Evolutionary conservation across 2,329 filamentous ascomycete genomes (phyloP).

Genomic region (Geoglossum cookeanum): DNA sequence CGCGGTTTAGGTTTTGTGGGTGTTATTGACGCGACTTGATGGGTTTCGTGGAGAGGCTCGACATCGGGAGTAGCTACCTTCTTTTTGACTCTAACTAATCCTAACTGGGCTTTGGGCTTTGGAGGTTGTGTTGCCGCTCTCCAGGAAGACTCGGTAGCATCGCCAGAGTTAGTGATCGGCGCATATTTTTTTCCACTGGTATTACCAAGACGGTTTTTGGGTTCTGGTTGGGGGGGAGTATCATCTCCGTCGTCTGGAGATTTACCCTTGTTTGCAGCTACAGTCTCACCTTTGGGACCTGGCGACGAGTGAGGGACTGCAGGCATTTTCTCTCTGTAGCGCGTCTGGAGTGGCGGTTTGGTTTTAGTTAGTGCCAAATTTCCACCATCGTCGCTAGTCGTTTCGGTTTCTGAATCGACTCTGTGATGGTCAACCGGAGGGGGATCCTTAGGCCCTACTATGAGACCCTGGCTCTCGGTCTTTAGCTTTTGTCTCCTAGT

Average conservation of each 20-base stretch:
- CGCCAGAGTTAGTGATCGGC: neutral
- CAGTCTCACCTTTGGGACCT: neutral
- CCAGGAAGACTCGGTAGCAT: neutral
- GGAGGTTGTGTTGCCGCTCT: neutral
- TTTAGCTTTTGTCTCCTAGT: neutral
- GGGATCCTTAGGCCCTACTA: neutral
- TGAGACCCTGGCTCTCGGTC: neutral
- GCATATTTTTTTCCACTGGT: neutral
- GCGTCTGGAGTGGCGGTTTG: neutral
- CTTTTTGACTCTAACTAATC: neutral
- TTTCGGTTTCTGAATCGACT: neutral
- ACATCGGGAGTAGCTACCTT: too few relatives aligned
- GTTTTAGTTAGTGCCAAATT: neutral
- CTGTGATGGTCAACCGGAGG: neutral
- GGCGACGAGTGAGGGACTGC: neutral
- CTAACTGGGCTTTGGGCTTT: neutral
- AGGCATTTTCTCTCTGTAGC: neutral
- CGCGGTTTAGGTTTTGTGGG: neutral
- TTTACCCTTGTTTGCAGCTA: neutral
- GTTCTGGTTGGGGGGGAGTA: neutral
- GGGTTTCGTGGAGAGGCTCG: neutral
- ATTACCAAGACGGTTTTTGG: neutral
- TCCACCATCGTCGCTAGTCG: neutral
- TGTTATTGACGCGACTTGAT: neutral
- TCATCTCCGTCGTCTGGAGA: neutral